phyloP scores from a whole-genome alignment of 2,329 filamentous ascomycete genomes.

The Penicillium palitans region DNA sequence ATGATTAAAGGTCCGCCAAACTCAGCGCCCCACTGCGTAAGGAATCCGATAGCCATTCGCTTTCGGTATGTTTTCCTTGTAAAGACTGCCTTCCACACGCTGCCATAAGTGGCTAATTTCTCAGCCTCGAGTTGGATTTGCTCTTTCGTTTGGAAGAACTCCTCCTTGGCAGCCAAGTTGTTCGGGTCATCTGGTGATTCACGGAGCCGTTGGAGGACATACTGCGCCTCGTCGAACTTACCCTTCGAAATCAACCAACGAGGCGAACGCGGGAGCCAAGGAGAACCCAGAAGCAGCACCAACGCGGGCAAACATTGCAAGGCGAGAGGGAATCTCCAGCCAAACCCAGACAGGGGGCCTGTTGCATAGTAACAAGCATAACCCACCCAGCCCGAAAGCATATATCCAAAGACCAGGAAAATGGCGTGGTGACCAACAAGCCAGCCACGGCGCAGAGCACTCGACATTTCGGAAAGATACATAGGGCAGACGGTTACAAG shows the following conservation, averaged over 20 bases:
- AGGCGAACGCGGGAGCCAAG: slow-evolving; percentile 50
- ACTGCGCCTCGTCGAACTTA: slow-evolving; percentile 47
- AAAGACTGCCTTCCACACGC: slow-evolving; percentile 48
- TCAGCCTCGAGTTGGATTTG: slow-evolving; percentile 48
- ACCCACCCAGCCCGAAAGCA: slow-evolving; percentile 48
- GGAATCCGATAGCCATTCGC: slow-evolving; percentile 54
- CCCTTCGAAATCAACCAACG: slow-evolving; percentile 54
- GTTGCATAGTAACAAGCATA: slow-evolving; percentile 49
- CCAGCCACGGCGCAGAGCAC: slow-evolving; percentile 45
- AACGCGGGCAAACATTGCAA: slow-evolving; percentile 45
- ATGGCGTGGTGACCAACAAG: slow-evolving; percentile 50
- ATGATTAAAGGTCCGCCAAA: slow-evolving; percentile 56
- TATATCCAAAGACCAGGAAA: slow-evolving; percentile 51
- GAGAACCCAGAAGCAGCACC: slow-evolving; percentile 43
- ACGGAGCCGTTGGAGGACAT: slow-evolving; percentile 45
- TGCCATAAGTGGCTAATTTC: slow-evolving; percentile 44
- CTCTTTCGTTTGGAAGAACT: slow-evolving; percentile 50
- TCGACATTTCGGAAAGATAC: slow-evolving; percentile 48
- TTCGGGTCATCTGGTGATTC: slow-evolving; percentile 41
- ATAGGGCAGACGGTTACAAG: slow-evolving; percentile 48
- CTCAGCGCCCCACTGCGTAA: slow-evolving; percentile 56
- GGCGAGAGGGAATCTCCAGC: slow-evolving; percentile 49
- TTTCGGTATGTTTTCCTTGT: slow-evolving; percentile 53
- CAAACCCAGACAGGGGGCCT: slow-evolving; percentile 39
- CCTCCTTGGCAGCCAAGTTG: slow-evolving; percentile 47